Percentiles rank a stretch among this genome's conserved stretches.
Evolutionary conservation across 257 asterid genomes (phyloP).

Genomic region (Asclepias syriaca): DNA sequence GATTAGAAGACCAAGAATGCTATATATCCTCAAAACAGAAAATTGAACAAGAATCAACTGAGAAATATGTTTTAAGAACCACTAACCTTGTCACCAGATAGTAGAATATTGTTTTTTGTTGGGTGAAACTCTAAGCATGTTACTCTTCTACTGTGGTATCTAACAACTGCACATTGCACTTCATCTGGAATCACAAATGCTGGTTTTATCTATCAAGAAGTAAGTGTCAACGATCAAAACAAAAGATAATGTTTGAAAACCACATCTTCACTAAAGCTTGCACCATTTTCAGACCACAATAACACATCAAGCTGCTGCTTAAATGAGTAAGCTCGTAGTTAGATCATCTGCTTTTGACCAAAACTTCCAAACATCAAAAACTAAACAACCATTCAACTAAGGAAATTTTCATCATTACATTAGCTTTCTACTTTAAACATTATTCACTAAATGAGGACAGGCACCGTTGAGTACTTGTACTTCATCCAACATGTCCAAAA

Average conservation of each 20-base stretch:
- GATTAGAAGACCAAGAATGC: slow-evolving; percentile 3
- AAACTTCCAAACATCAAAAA: neutral
- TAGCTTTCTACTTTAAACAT: neutral
- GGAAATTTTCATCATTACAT: neutral
- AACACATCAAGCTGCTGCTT: neutral
- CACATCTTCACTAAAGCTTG: neutral
- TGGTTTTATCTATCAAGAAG: slow-evolving; percentile 59
- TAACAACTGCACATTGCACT: slow-evolving; percentile 78
- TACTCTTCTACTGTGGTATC: slow-evolving; percentile 93
- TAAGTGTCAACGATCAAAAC: neutral
- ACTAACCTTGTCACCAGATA: slow-evolving; percentile 93
- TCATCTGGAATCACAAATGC: slow-evolving; percentile 69
- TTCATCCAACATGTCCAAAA: neutral
- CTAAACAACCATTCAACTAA: neutral
- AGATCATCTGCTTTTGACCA: neutral
- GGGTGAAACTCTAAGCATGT: slow-evolving; percentile 99
- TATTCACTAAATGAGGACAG: neutral
- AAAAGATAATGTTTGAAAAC: neutral
- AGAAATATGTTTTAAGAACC: slow-evolving; percentile 3
- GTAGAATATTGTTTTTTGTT: slow-evolving; percentile 62
- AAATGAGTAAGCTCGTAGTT: neutral
- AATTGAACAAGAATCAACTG: neutral
- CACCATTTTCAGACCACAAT: neutral
- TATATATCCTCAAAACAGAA: neutral
- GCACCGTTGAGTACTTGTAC: neutral